Conservation (phyloP, 768 basidiomycete genomes). For the Lactifluus piperatus region DNA sequence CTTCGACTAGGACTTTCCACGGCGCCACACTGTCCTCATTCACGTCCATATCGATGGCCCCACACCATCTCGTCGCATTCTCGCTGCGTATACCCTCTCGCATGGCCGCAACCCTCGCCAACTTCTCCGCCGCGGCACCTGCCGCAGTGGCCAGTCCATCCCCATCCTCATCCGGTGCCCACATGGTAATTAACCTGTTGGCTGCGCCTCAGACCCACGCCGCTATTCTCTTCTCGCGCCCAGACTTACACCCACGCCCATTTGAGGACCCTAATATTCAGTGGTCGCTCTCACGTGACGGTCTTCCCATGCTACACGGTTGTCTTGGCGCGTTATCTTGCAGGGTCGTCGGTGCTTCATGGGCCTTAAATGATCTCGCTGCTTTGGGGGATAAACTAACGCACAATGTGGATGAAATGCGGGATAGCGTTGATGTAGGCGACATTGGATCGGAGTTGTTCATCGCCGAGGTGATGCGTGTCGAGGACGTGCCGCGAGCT, state of each 20-base stretch:
- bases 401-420: conserved; percentile 12
- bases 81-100: conserved; percentile 84
- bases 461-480: conserved; percentile 66
- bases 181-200: conserved; percentile 77
- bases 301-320: conserved; percentile 49
- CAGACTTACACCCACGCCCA: conserved; percentile 57
- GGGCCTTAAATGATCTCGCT: conserved; percentile 52
- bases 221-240: conserved; percentile 64
- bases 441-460: conserved; percentile 61
- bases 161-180: conserved; percentile 29
- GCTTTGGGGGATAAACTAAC: conserved; percentile 26
- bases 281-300: conserved; percentile 40
- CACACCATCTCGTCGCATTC: conserved; percentile 81
- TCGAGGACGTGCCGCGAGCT: conserved; percentile 35
- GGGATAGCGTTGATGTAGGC: conserved; percentile 22
- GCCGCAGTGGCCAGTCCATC: conserved; percentile 16
- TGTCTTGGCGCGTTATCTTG: conserved; percentile 69
- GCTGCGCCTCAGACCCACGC: conserved; percentile 53
- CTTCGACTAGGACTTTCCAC: conserved; percentile 40
- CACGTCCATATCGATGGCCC: conserved; percentile 84
- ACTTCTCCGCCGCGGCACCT: conserved; percentile 22
- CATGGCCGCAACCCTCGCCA: conserved; percentile 56
- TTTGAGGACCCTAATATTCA: conserved; percentile 34
- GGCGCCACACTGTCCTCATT: conserved; percentile 94
- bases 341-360: conserved; percentile 46